These are phyloP conservation scores for Mychonastes homosphaera DNA, from an alignment of 139 green algal genomes.

Conservation along the genomic window DNA sequence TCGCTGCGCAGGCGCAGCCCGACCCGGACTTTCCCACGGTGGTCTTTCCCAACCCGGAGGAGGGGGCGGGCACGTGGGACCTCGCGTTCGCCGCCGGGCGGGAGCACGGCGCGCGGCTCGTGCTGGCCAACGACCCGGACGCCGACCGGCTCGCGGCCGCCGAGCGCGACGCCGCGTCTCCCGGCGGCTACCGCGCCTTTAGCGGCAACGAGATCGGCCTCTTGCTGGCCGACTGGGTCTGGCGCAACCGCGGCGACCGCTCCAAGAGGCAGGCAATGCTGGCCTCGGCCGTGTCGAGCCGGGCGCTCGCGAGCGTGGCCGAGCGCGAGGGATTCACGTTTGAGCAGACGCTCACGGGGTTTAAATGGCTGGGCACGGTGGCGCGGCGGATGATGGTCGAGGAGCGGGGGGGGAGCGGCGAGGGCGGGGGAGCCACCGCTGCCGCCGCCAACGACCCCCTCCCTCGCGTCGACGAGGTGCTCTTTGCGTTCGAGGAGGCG, in stretches of 20 bases:
- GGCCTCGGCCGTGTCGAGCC: constrained; percentile 44
- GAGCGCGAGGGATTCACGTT: constrained; percentile 35
- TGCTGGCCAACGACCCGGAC: constrained; percentile 69
- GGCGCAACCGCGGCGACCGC: constrained; percentile 32
- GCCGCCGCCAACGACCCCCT: not conserved
- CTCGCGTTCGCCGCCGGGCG: constrained; percentile 40
- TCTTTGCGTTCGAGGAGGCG: constrained; percentile 75
- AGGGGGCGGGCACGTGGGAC: constrained; percentile 54
- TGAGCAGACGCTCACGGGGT: constrained; percentile 59
- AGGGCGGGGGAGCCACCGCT: constrained; percentile 26
- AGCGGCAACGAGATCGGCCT: constrained; percentile 56
- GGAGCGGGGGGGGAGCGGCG: too few relatives aligned
- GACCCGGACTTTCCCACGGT: constrained; percentile 68
- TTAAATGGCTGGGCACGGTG: constrained; percentile 72
- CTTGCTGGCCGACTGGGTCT: constrained; percentile 64
- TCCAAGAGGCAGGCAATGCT: constrained; percentile 41
- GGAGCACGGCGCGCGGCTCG: constrained; percentile 21
- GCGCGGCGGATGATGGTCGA: too few relatives aligned
- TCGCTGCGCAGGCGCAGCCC: constrained; percentile 43
- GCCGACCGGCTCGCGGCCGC: constrained; percentile 51
- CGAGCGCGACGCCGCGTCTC: constrained; percentile 18
- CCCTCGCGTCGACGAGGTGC: constrained; percentile 13
- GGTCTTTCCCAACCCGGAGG: constrained; percentile 68
- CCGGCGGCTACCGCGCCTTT: constrained; percentile 38
- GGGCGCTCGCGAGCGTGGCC: constrained; percentile 48